Evolutionary conservation across 257 asterid genomes (phyloP).

Genomic region (Solanum corneliomulleri): DNA sequence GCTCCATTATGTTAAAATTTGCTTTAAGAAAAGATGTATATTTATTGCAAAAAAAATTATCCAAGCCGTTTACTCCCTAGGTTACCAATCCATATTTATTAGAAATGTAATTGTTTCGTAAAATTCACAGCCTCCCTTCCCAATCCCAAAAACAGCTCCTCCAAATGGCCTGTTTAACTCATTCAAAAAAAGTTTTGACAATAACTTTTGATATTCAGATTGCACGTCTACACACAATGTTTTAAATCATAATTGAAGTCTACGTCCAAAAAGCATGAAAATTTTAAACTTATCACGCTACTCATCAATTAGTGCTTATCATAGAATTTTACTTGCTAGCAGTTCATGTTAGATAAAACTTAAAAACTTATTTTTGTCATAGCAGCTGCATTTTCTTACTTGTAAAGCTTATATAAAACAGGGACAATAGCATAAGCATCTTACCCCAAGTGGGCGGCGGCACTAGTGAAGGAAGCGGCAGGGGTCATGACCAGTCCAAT

Average conservation of each 20-base stretch:
- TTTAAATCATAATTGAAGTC: not conserved
- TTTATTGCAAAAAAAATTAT: not conserved
- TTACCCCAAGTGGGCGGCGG: not conserved
- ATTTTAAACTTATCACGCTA: not conserved
- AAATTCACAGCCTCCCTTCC: not conserved
- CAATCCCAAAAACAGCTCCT: not conserved
- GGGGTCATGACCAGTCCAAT: not conserved
- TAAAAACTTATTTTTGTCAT: not conserved
- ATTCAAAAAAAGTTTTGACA: not conserved
- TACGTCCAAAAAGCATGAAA: not conserved
- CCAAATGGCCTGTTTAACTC: not conserved
- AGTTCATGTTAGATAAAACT: not conserved
- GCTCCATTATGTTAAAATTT: not conserved
- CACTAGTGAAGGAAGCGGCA: slow-evolving; percentile 1
- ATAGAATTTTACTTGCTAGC: not conserved
- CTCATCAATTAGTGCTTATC: not conserved
- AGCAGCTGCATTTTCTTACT: not conserved
- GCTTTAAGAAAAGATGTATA: not conserved
- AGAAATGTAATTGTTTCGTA: not conserved
- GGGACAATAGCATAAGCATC: slow-evolving; percentile 5
- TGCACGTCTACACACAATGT: not conserved
- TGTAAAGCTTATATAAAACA: not conserved
- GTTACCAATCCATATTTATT: not conserved
- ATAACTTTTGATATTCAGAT: not conserved
- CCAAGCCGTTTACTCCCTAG: not conserved